Percentiles rank a stretch among this genome's conserved stretches.
phyloP scores from a whole-genome alignment of 78 protist species.

The Dictyostelium intermedium region DNA sequence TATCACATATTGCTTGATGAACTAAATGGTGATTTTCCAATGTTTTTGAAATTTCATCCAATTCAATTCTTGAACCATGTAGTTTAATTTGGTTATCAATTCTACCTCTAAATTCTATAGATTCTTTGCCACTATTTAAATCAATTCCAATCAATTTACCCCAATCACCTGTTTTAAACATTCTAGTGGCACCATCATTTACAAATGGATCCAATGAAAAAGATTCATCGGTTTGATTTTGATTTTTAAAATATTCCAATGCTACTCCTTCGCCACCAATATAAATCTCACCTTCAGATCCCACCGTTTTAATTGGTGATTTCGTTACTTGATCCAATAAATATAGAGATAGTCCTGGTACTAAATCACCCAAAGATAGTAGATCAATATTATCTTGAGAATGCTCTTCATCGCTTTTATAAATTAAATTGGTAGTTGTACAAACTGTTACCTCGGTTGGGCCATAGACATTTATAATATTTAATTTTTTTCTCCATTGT shows the following conservation, averaged over 20 bases:
- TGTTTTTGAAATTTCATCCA: conserved; percentile 44
- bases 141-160: conserved; percentile 8
- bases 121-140: neutral
- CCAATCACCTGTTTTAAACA: conserved; percentile 73
- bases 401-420: neutral
- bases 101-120: conserved; percentile 69
- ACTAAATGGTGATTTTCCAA: conserved; percentile 15
- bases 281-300: conserved; percentile 49
- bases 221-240: neutral
- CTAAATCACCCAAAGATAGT: conserved; percentile 16
- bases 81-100: conserved; percentile 67
- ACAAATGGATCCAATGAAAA: conserved; percentile 8
- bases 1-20: conserved; percentile 44
- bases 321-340: neutral
- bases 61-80: conserved; percentile 55
- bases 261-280: conserved; percentile 69
- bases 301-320: neutral
- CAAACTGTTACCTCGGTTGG: conserved; percentile 78
- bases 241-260: neutral
- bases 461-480: conserved; percentile 72
- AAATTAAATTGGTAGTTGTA: conserved; percentile 15
- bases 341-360: neutral
- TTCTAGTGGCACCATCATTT: neutral
- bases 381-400: neutral
- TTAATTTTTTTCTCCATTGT: conserved; percentile 16